Evolutionary conservation across 2,329 filamentous ascomycete species (phyloP), one percentile per base, ranked within the genome.

Genomic region (Helminthosporium solani): DNA sequence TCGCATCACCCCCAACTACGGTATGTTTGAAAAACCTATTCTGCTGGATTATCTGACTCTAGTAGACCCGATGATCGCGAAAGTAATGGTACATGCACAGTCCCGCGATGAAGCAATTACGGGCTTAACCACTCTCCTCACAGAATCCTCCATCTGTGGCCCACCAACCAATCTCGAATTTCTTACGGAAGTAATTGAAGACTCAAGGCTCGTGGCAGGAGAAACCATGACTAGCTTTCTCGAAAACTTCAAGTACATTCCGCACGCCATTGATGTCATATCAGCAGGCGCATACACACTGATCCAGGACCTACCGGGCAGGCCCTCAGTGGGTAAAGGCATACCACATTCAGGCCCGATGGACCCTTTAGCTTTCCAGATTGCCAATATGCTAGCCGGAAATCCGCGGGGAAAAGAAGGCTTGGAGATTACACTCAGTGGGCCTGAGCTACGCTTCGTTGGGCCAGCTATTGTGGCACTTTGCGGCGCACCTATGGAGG

Each of bases 291-390:
- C 78, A 1, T 82, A 81, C 50, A 83, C 81, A 0, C 66, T 80
- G 2, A 71, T 85, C 1, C 78, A 85, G 60, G 82, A 85, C 49
- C 75, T 76, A 37, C 80, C 80, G 1, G 82, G 77, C 0, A 70
- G 83, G n/a, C 75, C 78, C 2, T 73, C 71, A 0, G 72, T 82
- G 2, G 81, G 81, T 1, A 76, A 77, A 56, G 83, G 82, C 6
- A 79, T 85, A 39, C 78, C 78, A 3, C 78, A 82, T 25, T 74
- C 76, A 3, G 82, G 83, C 0, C 80, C 83, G 0, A 84, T 85
- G 81, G 82, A 85, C 56, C 71, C 75, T 1, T 58, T 84, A n/a
- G 74, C 79, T 1, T 78, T 80, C 36, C 75, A 76, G 19, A 71
- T 83, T 21, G 82, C 79, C 2, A 86, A 86, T 51, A 68, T 78